A percentile compares a stretch with the other conserved stretches of the same genome.
These are phyloP conservation scores for Colletotrichum scovillei DNA, from an alignment of 2,329 filamentous ascomycete species.

Conservation along the genomic window DNA sequence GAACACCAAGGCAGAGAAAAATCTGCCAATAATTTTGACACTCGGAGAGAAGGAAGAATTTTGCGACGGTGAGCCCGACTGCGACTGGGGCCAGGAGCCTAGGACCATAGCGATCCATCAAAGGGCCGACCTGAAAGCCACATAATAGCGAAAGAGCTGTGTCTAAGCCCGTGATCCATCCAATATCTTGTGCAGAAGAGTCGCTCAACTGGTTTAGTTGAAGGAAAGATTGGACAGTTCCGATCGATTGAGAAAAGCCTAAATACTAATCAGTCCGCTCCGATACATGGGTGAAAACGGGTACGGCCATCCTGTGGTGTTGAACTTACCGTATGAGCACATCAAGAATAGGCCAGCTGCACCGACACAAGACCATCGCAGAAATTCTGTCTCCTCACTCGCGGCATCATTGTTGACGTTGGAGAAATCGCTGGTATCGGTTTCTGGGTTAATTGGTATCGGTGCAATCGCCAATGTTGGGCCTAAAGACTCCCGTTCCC, in stretches of 20 bases:
- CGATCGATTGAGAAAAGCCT: no score
- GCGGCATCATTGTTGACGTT: neutral
- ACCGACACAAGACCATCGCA: conserved; percentile 1
- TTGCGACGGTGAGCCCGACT: conserved; percentile 47
- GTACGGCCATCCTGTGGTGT: no score
- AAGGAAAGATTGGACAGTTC: conserved; percentile 45
- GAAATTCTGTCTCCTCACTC: neutral
- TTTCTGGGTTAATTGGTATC: neutral
- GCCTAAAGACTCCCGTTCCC: neutral
- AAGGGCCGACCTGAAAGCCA: conserved; percentile 58
- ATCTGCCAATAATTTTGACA: conserved; percentile 61
- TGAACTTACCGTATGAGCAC: conserved; percentile 6
- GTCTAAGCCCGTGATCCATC: conserved; percentile 60
- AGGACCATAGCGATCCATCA: conserved; percentile 60
- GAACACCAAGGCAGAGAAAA: conserved; percentile 44
- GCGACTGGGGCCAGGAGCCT: conserved; percentile 51
- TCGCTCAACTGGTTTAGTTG: conserved; percentile 53
- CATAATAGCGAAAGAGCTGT: conserved; percentile 56
- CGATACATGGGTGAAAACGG: no score
- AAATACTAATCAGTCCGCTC: no score
- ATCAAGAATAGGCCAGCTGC: neutral
- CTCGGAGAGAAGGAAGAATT: conserved; percentile 57
- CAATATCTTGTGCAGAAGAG: conserved; percentile 55
- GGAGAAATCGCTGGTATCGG: neutral
- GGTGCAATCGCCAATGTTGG: neutral